phyloP scores from a whole-genome alignment of 2,329 filamentous ascomycete species.

The Laburnicola sp. region DNA sequence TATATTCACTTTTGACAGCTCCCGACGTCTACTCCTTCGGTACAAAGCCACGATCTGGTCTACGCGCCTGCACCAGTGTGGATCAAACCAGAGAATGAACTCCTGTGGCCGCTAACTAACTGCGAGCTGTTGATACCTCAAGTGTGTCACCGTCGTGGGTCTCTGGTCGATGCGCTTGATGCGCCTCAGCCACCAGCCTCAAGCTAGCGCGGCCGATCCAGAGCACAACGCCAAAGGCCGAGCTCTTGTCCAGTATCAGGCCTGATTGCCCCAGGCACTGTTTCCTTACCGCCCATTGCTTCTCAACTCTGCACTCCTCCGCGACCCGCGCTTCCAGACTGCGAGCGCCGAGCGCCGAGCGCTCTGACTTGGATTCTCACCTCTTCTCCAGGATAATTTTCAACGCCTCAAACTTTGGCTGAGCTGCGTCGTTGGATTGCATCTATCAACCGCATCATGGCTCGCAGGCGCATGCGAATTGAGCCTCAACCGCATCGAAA shows the following conservation, averaged over 20 bases:
- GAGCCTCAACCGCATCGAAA: conserved; percentile 26
- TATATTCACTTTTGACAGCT: conserved; percentile 41
- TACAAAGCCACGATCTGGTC: conserved; percentile 33
- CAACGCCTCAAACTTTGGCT: no score
- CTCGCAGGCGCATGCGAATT: conserved; percentile 11
- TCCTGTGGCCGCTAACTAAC: conserved; percentile 38
- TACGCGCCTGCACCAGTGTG: conserved; percentile 31
- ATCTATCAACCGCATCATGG: neutral
- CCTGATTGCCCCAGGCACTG: conserved; percentile 25
- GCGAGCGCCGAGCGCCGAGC: neutral
- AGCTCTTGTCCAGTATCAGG: conserved; percentile 20
- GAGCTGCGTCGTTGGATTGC: no score
- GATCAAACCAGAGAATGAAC: conserved; percentile 37
- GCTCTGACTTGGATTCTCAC: neutral
- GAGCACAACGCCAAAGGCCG: conserved; percentile 17
- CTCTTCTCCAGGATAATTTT: no score
- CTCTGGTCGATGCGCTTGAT: conserved; percentile 31
- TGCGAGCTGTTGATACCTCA: conserved; percentile 32
- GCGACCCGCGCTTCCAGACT: neutral
- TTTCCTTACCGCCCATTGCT: conserved; percentile 18
- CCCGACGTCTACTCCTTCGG: conserved; percentile 21
- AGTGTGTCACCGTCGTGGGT: conserved; percentile 39
- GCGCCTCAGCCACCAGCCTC: conserved; percentile 30
- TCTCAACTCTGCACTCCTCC: conserved; percentile 14
- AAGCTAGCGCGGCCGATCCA: conserved; percentile 24